Base-by-base conservation (phyloP, 2,329 filamentous ascomycete species). In the Phoma sp. region DNA sequence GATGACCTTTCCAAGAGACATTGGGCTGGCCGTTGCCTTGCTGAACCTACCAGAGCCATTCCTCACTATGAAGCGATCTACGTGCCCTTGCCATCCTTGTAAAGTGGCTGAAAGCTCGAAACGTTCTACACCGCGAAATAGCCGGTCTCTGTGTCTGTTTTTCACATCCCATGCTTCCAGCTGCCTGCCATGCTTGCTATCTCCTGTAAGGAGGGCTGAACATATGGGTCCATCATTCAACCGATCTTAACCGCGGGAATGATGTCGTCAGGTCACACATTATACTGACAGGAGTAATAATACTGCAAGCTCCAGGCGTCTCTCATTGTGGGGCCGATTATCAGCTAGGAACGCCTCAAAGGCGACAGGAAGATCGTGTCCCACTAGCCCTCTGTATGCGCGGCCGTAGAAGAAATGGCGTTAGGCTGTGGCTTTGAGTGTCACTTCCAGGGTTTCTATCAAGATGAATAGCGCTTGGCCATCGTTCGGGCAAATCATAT, bases 91-190 rank as follows among this genome's bases (percentile, higher is more conserved):
- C 57, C 42, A 66, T 56, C 69, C 63, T 64, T 69, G 68, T 56
- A 58, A 52, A 60, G 65, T 68, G 67, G 66, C 68, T 68, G 68
- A 61, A 59, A 65, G 61, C 62, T 61, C 58, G 57, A 66, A 65
- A 70, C 56, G 57, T 65, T 68, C 60, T 60, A 65, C 57, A 53
- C 57, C 50, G 58, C 59, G 26, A 42, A 18, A 28, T 38, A 36
- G 6, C 17, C 40, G 18, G 42, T 32, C 38, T 45, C 40, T 43
- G 43, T 28, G 28, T 34, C 18, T 47, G 15, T 42, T 42, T 33
- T 32, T 46, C 14, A 34, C 26, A 32, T 29, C 45, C 42, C 30
- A 39, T 38, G 49, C 52, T 42, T 46, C 25, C 20, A 40, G 53
- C 52, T 40, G 33, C 29, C 52, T 40, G 33, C 29, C 18, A 10